phyloP scores from a whole-genome alignment of 1,284 basidiomycete species.

The Cerrena zonata region DNA sequence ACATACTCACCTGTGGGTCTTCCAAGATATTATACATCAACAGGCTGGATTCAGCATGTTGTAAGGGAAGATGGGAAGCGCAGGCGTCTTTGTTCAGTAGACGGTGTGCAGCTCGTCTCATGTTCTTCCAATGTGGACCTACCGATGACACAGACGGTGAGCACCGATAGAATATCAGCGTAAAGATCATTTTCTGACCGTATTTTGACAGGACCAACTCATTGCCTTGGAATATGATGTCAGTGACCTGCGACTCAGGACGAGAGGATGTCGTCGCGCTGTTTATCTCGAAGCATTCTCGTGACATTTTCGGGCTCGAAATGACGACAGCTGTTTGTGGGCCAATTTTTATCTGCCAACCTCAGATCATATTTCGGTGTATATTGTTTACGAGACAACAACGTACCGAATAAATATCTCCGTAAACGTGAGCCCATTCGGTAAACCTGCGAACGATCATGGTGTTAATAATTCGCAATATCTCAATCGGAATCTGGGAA shows the following conservation, averaged over 20 bases:
- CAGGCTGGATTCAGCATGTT: slow-evolving; percentile 21
- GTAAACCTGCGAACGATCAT: slow-evolving; percentile 1
- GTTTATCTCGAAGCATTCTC: slow-evolving; percentile 27
- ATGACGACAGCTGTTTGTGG: slow-evolving; percentile 23
- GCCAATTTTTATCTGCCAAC: slow-evolving; percentile 20
- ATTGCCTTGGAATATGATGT: slow-evolving; percentile 19
- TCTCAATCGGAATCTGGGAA: not conserved
- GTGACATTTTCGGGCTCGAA: slow-evolving; percentile 21
- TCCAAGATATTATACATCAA: slow-evolving; percentile 14
- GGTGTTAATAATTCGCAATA: not conserved
- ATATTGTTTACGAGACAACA: not conserved
- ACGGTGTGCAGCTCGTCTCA: slow-evolving; percentile 1
- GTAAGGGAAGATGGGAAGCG: slow-evolving; percentile 18
- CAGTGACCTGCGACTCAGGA: slow-evolving; percentile 21
- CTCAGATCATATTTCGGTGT: not conserved
- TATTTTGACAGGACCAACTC: slow-evolving; percentile 6
- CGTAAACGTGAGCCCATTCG: slow-evolving; percentile 6
- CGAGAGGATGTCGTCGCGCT: slow-evolving; percentile 13
- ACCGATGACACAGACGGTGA: not conserved
- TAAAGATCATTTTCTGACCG: not conserved
- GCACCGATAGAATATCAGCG: not conserved
- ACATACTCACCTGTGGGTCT: slow-evolving; percentile 21
- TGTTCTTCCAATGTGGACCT: not conserved
- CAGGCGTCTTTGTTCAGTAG: slow-evolving; percentile 1
- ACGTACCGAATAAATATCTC: slow-evolving; percentile 8